phyloP scores from a whole-genome alignment of 2,329 filamentous ascomycete species.

The Didymellaceae sp. region DNA sequence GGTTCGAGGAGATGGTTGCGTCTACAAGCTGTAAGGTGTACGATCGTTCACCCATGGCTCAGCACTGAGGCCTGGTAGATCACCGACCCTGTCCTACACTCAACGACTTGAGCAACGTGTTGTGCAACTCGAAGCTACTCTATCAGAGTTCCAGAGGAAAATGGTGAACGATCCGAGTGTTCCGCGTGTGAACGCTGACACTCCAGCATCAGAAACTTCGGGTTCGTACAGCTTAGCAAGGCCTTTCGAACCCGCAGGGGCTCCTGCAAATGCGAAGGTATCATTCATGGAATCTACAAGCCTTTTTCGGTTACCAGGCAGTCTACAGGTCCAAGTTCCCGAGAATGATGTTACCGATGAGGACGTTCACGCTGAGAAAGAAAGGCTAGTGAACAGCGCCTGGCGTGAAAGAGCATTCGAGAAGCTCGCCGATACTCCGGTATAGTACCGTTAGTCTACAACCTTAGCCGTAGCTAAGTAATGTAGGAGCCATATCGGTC shows the following conservation, averaged over 20 bases:
- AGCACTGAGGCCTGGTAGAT: neutral
- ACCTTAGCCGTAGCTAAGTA: neutral
- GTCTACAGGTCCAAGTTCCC: neutral
- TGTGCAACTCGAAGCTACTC: neutral
- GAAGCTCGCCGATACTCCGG: neutral
- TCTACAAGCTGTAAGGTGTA: neutral
- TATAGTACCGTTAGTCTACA: neutral
- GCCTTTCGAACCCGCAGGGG: neutral
- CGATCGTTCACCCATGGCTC: too few relatives aligned
- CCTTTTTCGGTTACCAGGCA: neutral
- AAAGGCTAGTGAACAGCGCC: neutral
- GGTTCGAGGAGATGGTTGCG: neutral
- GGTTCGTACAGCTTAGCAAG: neutral
- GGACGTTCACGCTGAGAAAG: neutral
- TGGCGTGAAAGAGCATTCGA: constrained; percentile 1
- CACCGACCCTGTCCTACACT: neutral
- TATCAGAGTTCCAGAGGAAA: neutral
- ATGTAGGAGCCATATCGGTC: constrained; percentile 1
- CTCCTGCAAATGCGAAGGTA: neutral
- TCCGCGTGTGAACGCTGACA: neutral
- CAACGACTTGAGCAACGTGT: constrained; percentile 1
- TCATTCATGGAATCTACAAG: neutral
- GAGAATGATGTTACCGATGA: neutral
- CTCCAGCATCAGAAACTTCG: neutral
- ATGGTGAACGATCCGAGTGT: neutral